phyloP scores from a whole-genome alignment of 1,284 basidiomycete genomes.

The Boletellus sp. region DNA sequence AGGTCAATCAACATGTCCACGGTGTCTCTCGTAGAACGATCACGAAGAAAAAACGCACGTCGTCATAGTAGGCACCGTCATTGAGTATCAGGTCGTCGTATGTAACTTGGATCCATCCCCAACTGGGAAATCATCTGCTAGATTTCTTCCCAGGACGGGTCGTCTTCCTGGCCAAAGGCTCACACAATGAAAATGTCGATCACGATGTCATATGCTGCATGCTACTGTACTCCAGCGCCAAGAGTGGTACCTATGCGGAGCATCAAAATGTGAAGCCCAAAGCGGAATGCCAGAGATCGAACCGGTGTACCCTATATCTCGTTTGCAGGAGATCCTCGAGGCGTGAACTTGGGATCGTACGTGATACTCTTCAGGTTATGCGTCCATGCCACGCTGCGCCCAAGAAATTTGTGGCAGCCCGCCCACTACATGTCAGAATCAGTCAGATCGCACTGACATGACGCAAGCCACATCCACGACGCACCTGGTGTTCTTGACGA shows the following conservation, averaged over 20 bases:
- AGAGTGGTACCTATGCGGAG: conserved; percentile 34
- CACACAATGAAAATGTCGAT: no score
- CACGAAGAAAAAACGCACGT: no score
- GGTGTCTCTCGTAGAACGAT: no score
- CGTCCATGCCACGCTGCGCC: conserved; percentile 42
- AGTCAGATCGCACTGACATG: no score
- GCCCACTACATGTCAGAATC: no score
- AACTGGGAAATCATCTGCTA: not conserved
- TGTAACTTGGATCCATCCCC: not conserved
- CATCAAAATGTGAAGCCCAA: not conserved
- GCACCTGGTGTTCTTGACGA: conserved; percentile 46
- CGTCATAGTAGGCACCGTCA: no score
- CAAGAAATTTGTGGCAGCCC: conserved; percentile 23
- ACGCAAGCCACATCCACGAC: no score
- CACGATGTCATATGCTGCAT: conserved; percentile 39
- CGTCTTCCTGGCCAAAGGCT: not conserved
- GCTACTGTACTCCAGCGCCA: conserved; percentile 45
- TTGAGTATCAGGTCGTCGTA: no score
- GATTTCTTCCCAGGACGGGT: not conserved
- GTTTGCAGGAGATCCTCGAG: conserved; percentile 26
- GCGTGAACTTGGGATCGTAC: conserved; percentile 30
- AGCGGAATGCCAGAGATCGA: not conserved
- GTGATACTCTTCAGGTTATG: conserved; percentile 29
- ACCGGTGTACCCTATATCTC: conserved; percentile 14
- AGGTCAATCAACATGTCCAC: no score